Evolutionary conservation across 768 basidiomycete species (phyloP).

Genomic region (Pleurotus ostreatus): DNA sequence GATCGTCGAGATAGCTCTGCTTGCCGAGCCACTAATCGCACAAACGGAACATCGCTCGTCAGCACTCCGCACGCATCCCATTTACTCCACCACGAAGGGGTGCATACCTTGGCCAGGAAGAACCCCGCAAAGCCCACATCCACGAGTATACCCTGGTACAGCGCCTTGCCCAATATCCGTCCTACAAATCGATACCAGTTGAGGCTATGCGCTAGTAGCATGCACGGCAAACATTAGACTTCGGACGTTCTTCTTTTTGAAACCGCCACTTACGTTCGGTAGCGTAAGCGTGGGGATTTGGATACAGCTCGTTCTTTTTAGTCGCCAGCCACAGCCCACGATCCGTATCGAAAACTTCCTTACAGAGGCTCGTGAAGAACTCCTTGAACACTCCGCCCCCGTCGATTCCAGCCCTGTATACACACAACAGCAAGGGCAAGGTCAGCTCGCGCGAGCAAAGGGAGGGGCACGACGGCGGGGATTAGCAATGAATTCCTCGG

Average conservation of each 20-base stretch:
- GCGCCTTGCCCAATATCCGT: conserved; percentile 89
- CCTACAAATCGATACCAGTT: conserved; percentile 95
- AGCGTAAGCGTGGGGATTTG: conserved; percentile 90
- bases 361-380: conserved; percentile 88
- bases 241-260: not conserved
- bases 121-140: conserved; percentile 95
- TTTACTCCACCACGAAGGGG: not conserved
- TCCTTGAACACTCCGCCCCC: conserved; percentile 98
- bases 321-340: conserved; percentile 92
- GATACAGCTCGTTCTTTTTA: conserved; percentile 90
- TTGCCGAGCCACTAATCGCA: conserved; percentile 82
- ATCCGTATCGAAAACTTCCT: conserved; percentile 93
- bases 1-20: conserved; percentile 90
- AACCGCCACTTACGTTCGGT: conserved; percentile 62
- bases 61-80: no score
- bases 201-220: conserved; percentile 65
- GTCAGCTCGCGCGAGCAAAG: no score
- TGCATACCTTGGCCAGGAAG: conserved; percentile 79
- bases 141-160: conserved; percentile 94
- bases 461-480: not conserved
- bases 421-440: not conserved
- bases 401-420: conserved; percentile 80
- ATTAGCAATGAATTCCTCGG: not conserved
- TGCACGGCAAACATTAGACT: not conserved
- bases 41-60: not conserved